phyloP scores from a whole-genome alignment of 805 yeast species.

The Scheffersomyces coipomensis region DNA sequence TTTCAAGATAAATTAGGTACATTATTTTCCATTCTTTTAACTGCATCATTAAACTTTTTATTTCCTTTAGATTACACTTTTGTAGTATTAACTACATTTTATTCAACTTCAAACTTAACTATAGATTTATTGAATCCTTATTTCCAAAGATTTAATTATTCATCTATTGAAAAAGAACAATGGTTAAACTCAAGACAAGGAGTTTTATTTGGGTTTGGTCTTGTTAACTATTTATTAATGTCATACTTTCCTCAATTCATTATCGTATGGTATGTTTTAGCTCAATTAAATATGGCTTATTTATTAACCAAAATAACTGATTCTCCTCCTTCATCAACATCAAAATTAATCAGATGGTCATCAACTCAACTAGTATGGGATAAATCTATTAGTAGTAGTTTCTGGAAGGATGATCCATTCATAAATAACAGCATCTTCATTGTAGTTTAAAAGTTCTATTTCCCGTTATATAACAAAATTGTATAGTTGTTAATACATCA shows the following conservation, averaged over 20 bases:
- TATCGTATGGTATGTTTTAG: slow-evolving; percentile 49
- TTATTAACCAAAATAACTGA: slow-evolving; percentile 53
- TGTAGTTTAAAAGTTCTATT: slow-evolving; percentile 24
- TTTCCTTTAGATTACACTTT: slow-evolving; percentile 32
- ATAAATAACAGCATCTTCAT: slow-evolving; percentile 12
- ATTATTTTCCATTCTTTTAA: slow-evolving; percentile 38
- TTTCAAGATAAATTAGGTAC: slow-evolving; percentile 48
- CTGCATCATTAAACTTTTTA: slow-evolving; percentile 29
- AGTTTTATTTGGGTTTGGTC: slow-evolving; percentile 54
- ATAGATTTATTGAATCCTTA: slow-evolving; percentile 51
- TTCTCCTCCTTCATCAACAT: slow-evolving; percentile 34
- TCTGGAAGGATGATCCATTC: slow-evolving; percentile 10
- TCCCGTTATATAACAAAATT: slow-evolving; percentile 37
- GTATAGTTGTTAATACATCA: slow-evolving; percentile 18
- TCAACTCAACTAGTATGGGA: slow-evolving; percentile 32
- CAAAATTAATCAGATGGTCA: slow-evolving; percentile 28
- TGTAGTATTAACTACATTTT: slow-evolving; percentile 39
- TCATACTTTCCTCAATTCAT: slow-evolving; percentile 44
- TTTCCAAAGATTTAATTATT: slow-evolving; percentile 46
- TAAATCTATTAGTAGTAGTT: slow-evolving; percentile 5
- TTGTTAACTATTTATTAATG: slow-evolving; percentile 43
- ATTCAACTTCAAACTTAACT: slow-evolving; percentile 45
- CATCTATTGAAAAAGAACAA: slow-evolving; percentile 36
- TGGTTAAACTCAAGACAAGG: slow-evolving; percentile 59
- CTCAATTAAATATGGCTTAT: slow-evolving; percentile 53